Base-by-base conservation (phyloP, 2,329 filamentous ascomycete genomes). In the Didymosphaeria variabile region DNA sequence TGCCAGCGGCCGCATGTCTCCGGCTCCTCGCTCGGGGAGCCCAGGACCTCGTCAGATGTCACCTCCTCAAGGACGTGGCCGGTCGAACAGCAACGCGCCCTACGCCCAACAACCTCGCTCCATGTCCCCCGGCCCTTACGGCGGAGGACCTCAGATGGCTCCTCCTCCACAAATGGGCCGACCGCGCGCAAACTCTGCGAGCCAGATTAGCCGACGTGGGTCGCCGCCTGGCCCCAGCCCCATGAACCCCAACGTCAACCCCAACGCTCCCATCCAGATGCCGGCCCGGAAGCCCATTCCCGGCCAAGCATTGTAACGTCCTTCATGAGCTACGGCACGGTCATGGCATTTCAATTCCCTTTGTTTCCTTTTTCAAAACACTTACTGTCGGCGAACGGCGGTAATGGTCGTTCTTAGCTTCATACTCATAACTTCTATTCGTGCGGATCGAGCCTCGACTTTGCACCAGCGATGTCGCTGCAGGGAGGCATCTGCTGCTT, bases 221-320 rank as follows among this genome's bases (percentile, higher is more conserved):
- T 68, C 72, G 44, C 73, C 75, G 29, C 70, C 72, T 6, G 77
- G 76, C 8, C 75, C 72, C 3, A 79, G 77, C 54, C 77, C 75
- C 36, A 76, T 79, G 75, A 79, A 76, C 45, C 74, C 76, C 34
- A 72, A 69, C 26, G 61, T 57, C 40, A 44, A 44, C 42, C 42
- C 42, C n/a, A 23, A 45, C 45, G 46, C 46, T 34, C 46, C 46
- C 2, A 23, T 55, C 54, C 63, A 68, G 23, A 67, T 81, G 51
- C 81, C 80, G 8, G 64, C 69, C 34, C 75, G 81, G 67, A 84
- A 84, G 72, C 81, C 82, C 29, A 78, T 84, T 23, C 81, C 81
- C 23, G 82, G 82, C 45, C 77, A 79, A 73, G 81, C 81, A 23
- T 67, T 82, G 61, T 83, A 61, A 70, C 58, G 61, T 59, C 42